Evolutionary conservation across 2,329 filamentous ascomycete genomes (phyloP).

Genomic region (Bipolaris cookei): DNA sequence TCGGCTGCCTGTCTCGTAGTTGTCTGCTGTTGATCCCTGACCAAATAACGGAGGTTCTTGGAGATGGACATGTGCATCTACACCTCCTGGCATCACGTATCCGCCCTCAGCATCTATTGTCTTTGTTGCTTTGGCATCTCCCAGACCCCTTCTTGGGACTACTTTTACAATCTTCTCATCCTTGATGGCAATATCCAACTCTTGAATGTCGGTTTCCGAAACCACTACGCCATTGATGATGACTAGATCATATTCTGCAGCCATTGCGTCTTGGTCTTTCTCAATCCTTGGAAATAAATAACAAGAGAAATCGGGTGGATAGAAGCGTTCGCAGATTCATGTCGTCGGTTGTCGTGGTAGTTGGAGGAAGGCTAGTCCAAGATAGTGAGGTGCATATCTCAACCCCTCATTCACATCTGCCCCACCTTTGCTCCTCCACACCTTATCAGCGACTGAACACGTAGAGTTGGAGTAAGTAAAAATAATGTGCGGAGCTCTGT

Average conservation of each 20-base stretch:
- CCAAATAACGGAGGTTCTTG: conserved; percentile 56
- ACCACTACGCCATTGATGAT: conserved; percentile 54
- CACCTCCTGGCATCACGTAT: conserved; percentile 56
- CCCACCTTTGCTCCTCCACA: conserved; percentile 14
- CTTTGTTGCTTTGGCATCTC: conserved; percentile 35
- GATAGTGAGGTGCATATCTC: conserved; percentile 30
- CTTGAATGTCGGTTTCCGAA: conserved; percentile 47
- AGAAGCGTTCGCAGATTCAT: background rate
- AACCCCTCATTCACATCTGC: conserved; percentile 33
- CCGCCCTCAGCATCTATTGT: conserved; percentile 54
- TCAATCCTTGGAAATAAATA: background rate
- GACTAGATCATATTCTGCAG: conserved; percentile 46
- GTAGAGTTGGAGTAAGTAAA: conserved; percentile 8
- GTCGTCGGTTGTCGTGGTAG: conserved; percentile 9
- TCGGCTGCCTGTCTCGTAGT: conserved; percentile 52
- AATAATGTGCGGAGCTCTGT: background rate
- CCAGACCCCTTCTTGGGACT: conserved; percentile 41
- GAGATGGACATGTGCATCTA: conserved; percentile 57
- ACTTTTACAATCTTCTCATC: conserved; percentile 51
- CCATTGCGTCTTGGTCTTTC: conserved; percentile 11
- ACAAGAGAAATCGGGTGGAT: background rate
- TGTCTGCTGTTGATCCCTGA: conserved; percentile 50
- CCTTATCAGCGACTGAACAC: conserved; percentile 27
- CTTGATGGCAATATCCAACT: conserved; percentile 54
- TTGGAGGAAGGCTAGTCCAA: conserved; percentile 21